phyloP scores from a whole-genome alignment of 179 eudicot genomes.

The Heliamphora pulchella region DNA sequence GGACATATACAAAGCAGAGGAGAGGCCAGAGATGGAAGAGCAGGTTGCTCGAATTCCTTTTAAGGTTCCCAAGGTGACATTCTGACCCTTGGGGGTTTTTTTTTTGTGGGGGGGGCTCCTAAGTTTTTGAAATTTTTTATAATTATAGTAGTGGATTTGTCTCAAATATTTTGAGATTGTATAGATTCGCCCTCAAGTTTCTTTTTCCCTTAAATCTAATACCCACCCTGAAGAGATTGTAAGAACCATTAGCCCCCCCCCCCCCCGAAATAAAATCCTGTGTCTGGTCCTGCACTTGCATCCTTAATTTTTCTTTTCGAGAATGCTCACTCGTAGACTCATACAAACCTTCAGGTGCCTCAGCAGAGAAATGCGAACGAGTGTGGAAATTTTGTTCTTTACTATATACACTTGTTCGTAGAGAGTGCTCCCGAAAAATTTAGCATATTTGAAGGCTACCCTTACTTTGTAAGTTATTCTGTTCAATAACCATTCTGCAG shows the following conservation, averaged over 20 bases:
- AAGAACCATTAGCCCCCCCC: too few species aligned
- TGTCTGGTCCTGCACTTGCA: too few species aligned
- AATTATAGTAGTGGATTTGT: too few species aligned
- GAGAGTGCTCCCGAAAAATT: constrained; percentile 56
- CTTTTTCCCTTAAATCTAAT: too few species aligned
- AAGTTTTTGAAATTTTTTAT: too few species aligned
- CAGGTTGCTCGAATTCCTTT: constrained; percentile 45
- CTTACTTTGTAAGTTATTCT: constrained; percentile 47
- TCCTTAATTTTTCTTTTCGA: too few species aligned
- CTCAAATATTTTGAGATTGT: too few species aligned
- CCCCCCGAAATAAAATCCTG: too few species aligned
- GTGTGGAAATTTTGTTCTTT: constrained; percentile 68
- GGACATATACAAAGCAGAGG: constrained; percentile 46
- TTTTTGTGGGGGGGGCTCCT: too few species aligned
- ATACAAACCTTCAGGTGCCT: constrained; percentile 53
- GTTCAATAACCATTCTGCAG: background rate
- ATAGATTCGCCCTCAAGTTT: too few species aligned
- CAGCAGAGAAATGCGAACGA: constrained; percentile 58
- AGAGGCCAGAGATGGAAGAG: constrained; percentile 33
- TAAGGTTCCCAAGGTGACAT: constrained; percentile 46
- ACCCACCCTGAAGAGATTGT: too few species aligned
- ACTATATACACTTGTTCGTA: constrained; percentile 45
- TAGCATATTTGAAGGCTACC: constrained; percentile 46
- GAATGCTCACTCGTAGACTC: background rate
- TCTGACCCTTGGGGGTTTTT: background rate